Base-by-base conservation (phyloP, 2,329 filamentous ascomycete species). In the Microdochium trichocladiopsis region DNA sequence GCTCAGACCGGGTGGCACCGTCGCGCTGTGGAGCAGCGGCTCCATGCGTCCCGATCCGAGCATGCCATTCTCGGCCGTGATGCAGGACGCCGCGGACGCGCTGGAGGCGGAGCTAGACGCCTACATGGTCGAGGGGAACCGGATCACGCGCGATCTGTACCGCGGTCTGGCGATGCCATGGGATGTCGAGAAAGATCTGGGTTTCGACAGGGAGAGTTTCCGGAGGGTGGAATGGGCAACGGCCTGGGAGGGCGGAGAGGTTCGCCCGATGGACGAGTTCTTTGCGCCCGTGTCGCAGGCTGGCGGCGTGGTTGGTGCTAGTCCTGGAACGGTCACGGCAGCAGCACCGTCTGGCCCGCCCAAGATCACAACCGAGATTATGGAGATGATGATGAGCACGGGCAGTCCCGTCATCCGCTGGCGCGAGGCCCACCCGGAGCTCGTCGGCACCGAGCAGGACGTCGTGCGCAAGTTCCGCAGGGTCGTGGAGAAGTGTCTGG, bases 1-100 rank as follows among this genome's bases (percentile, higher is more conserved):
- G 1, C 63, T 83, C 6, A 73, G 70, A 55, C 75, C 77, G 0
- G 74, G 74, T n/a, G 80, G 79, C 22, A 80, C 71, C 2, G 73
- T 83, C 0, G 78, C 77, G 0, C 52, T 83, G 1, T 83, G 77
- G 77, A 65, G 65, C 0, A 63, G 61, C 2, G 68, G 67, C 5
- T 53, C 58, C 1, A 56, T 66, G 21, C 52, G 54, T 11, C 53
- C 67, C 3, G 61, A 71, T 51, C 21, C 71, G 75, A 0, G 74
- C 76, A 18, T 16, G 6, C 41, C 41, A 4, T 16, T 16, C 53
- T 62, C 63, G 1, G 61, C 51, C 1, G 69, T 67, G 2, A 65
- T 82, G 14, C 71, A 79, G 55, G 61, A 60, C 1, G 61, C 69
- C 0, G 56, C 80, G 1, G 65, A 69, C 4, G 57, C 67, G 3